Percentiles rank a stretch among this genome's conserved stretches.
Evolutionary conservation across 2,329 filamentous ascomycete species (phyloP).

Genomic region (Fusarium anthophilum): DNA sequence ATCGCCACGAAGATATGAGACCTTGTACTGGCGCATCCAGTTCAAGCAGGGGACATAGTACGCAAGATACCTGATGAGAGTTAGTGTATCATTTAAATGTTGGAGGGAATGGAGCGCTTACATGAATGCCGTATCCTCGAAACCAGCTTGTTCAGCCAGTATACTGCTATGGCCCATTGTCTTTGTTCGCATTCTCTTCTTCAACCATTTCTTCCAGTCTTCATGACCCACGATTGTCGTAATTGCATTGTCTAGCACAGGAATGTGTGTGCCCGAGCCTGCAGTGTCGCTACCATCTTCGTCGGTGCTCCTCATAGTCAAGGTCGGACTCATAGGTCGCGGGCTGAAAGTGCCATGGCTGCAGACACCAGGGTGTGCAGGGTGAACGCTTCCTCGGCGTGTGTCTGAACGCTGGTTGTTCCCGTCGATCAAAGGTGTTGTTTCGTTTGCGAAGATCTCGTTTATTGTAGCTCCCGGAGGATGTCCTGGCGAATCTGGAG

Average conservation of each 20-base stretch:
- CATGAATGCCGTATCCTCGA: conserved; percentile 79
- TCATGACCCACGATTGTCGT: conserved; percentile 51
- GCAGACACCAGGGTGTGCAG: conserved; percentile 62
- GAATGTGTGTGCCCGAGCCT: conserved; percentile 46
- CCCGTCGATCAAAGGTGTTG: conserved; percentile 58
- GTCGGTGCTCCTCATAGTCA: conserved; percentile 46
- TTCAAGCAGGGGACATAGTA: conserved; percentile 94
- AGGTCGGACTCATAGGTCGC: conserved; percentile 61
- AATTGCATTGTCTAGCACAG: conserved; percentile 52
- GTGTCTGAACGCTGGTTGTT: conserved; percentile 34
- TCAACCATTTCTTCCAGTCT: conserved; percentile 62
- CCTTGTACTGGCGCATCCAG: conserved; percentile 89
- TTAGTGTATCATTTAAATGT: conserved; percentile 6
- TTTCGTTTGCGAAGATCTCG: conserved; percentile 53
- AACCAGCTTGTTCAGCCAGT: conserved; percentile 76
- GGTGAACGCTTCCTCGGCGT: conserved; percentile 39
- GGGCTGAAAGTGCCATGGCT: conserved; percentile 83
- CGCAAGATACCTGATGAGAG: conserved; percentile 74
- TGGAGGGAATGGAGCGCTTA: conserved; percentile 52
- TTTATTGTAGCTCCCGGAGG: conserved; percentile 27
- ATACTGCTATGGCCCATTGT: conserved; percentile 78
- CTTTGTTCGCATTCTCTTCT: conserved; percentile 64
- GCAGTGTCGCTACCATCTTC: conserved; percentile 47
- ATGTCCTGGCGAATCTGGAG: conserved; percentile 39
- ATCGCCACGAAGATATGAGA: conserved; percentile 85